Conservation (phyloP, 768 basidiomycete species). For the Boletales sp. region DNA sequence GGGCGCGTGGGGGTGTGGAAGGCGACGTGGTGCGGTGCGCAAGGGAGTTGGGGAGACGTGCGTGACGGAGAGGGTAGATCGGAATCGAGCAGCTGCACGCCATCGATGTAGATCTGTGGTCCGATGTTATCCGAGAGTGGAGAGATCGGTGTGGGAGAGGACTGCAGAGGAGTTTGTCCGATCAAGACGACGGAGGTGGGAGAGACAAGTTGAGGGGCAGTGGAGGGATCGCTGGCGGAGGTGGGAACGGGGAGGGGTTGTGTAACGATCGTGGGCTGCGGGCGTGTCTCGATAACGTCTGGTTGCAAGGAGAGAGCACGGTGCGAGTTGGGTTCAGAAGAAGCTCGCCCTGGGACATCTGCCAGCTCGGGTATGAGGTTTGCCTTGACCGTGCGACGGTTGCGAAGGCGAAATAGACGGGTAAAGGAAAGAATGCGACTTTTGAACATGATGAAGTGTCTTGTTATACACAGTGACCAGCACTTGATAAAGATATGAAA, state of each 20-base stretch:
- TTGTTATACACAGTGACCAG: slow-evolving; percentile 7
- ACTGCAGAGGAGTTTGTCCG: neutral
- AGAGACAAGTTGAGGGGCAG: neutral
- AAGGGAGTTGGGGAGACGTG: too few relatives aligned
- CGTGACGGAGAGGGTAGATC: too few relatives aligned
- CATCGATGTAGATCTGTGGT: neutral
- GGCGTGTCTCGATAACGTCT: neutral
- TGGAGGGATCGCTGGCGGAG: neutral
- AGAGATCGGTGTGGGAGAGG: neutral
- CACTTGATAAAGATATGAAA: slow-evolving; percentile 5
- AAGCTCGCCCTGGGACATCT: neutral
- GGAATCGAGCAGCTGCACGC: neutral
- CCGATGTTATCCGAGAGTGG: neutral
- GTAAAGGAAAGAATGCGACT: slow-evolving; percentile 12
- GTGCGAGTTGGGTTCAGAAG: neutral
- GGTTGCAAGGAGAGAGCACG: neutral
- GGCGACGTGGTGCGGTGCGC: slow-evolving; percentile 4
- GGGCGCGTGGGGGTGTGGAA: slow-evolving; percentile 1
- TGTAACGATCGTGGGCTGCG: neutral
- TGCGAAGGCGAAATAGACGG: slow-evolving; percentile 17
- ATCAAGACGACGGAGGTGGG: slow-evolving; percentile 11
- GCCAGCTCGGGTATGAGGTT: neutral
- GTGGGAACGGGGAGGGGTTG: neutral
- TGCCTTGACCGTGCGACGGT: slow-evolving; percentile 6
- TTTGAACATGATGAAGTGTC: slow-evolving; percentile 9